Percentiles rank a stretch among this genome's conserved stretches.
phyloP scores from a whole-genome alignment of 2,329 filamentous ascomycete species.

The Purpureocillium takamizusanense region DNA sequence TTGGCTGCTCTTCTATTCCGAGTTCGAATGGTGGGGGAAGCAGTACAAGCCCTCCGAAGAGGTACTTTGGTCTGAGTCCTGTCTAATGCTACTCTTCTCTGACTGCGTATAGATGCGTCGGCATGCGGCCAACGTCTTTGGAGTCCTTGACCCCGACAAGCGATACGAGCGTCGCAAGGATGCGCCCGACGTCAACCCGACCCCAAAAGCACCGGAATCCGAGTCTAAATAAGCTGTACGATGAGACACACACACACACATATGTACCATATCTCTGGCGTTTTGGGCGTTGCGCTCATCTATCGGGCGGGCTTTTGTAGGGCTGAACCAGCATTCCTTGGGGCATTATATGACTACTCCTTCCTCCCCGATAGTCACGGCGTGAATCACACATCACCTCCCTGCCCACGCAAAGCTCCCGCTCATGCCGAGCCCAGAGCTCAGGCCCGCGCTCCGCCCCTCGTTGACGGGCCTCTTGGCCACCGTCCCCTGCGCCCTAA shows the following conservation, averaged over 20 bases:
- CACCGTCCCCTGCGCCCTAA: conserved; percentile 67
- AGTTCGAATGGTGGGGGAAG: conserved; percentile 34
- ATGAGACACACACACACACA: conserved; percentile 7
- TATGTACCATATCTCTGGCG: conserved; percentile 12
- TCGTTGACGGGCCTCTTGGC: conserved; percentile 74
- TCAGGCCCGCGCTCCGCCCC: conserved; percentile 36
- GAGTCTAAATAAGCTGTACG: conserved; percentile 16
- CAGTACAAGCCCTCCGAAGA: conserved; percentile 33
- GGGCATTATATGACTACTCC: conserved; percentile 9
- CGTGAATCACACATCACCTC: conserved; percentile 16
- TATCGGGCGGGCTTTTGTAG: conserved; percentile 12
- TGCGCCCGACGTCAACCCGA: conserved; percentile 21
- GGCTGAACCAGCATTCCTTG: conserved; percentile 8
- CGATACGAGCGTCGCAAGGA: conserved; percentile 31
- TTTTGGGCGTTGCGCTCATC: conserved; percentile 19
- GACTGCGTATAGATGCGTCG: conserved; percentile 21
- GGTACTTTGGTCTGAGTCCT: conserved; percentile 15
- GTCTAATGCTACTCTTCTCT: not conserved
- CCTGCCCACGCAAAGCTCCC: conserved; percentile 48
- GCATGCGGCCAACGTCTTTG: conserved; percentile 28
- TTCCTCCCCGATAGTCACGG: not conserved
- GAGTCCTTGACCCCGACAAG: conserved; percentile 30
- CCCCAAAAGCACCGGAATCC: conserved; percentile 15
- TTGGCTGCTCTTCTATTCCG: conserved; percentile 30
- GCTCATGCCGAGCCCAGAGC: conserved; percentile 45